These are phyloP conservation scores for Phoma sp. DNA, from an alignment of 2,329 filamentous ascomycete genomes.

Conservation along the genomic window DNA sequence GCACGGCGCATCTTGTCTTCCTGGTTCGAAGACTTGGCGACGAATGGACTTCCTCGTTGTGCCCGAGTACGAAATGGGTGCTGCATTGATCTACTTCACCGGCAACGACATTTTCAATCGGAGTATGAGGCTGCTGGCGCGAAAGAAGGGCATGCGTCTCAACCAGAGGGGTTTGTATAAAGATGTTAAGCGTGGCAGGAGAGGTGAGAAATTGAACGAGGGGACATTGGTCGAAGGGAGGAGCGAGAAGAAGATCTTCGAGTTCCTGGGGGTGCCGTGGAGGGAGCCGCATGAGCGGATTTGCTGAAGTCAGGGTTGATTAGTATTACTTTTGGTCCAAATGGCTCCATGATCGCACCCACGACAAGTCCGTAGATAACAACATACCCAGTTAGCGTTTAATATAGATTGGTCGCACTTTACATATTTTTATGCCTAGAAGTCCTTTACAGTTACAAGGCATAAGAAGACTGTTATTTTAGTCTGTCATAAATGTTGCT, in stretches of 20 bases:
- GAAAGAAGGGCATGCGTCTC: conserved; percentile 80
- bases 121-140: conserved; percentile 80
- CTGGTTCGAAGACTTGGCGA: conserved; percentile 68
- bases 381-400: no score
- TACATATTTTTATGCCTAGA: no score
- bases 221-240: conserved; percentile 76
- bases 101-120: conserved; percentile 95
- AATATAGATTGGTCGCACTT: no score
- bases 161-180: conserved; percentile 84
- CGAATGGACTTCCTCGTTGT: conserved; percentile 87
- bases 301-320: no score
- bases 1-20: conserved; percentile 83
- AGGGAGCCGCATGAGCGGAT: conserved; percentile 59
- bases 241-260: conserved; percentile 82
- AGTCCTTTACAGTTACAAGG: no score
- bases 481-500: no score
- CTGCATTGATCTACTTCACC: conserved; percentile 92
- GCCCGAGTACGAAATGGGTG: conserved; percentile 79
- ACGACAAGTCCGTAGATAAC: no score
- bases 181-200: conserved; percentile 68
- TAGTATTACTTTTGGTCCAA: no score
- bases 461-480: no score
- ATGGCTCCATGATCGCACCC: no score
- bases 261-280: conserved; percentile 83
- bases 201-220: conserved; percentile 67